Percentiles rank a stretch among this genome's conserved stretches.
Conservation (phyloP, 2,329 filamentous ascomycete genomes). For the Atkinsonella hypoxylon region DNA sequence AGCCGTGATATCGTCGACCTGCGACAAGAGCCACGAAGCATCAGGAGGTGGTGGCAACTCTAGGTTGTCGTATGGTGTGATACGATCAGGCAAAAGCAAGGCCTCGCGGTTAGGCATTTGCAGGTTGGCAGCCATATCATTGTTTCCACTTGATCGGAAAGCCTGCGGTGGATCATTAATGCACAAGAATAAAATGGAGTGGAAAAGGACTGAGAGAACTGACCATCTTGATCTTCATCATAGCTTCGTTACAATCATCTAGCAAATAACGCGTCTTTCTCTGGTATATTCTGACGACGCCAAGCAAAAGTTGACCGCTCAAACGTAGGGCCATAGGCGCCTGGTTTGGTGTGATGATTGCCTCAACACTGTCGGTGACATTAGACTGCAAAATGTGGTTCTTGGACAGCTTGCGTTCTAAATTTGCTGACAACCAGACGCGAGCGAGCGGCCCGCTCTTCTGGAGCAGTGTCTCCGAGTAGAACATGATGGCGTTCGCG, state of each 20-base stretch:
- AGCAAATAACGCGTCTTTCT: constrained; percentile 91
- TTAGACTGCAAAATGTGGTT: constrained; percentile 91
- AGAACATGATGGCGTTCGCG: constrained; percentile 63
- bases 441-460: constrained; percentile 95
- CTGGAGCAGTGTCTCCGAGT: constrained; percentile 87
- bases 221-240: constrained; percentile 99
- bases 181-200: not conserved
- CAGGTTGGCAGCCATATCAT: constrained; percentile 79
- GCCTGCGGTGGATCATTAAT: constrained; percentile 46
- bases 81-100: constrained; percentile 78
- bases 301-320: constrained; percentile 85
- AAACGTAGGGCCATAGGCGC: constrained; percentile 90
- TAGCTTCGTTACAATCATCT: constrained; percentile 93
- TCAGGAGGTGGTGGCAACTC: constrained; percentile 75
- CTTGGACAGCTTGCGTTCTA: constrained; percentile 97
- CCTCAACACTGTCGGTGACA: constrained; percentile 86
- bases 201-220: constrained; percentile 11
- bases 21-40: constrained; percentile 70
- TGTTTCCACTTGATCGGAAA: constrained; percentile 87
- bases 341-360: constrained; percentile 86
- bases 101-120: constrained; percentile 74
- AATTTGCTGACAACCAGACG: constrained; percentile 95
- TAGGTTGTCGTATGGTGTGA: constrained; percentile 80
- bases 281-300: constrained; percentile 95
- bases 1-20: constrained; percentile 51